Percentiles rank a stretch among this genome's conserved stretches.
phyloP scores from a whole-genome alignment of 2,329 filamentous ascomycete species.

The Lachnellula arida region DNA sequence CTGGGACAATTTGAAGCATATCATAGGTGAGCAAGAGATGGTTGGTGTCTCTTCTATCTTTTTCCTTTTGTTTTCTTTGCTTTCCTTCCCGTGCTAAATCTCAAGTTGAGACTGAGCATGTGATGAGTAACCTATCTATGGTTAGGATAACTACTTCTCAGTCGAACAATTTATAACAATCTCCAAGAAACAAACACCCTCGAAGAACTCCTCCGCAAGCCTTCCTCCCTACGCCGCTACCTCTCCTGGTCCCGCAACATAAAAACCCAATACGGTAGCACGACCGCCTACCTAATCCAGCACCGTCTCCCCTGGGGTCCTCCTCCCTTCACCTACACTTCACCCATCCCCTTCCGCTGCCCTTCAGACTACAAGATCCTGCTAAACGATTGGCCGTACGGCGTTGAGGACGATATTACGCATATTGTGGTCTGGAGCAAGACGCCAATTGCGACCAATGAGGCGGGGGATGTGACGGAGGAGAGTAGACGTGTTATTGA shows the following conservation, averaged over 20 bases:
- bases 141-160: not conserved
- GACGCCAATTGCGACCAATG: conserved; percentile 69
- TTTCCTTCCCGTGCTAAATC: not conserved
- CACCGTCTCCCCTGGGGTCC: conserved; percentile 70
- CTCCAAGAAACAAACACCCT: conserved; percentile 54
- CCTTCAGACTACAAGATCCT: conserved; percentile 64
- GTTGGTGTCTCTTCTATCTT: not conserved
- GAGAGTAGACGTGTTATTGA: conserved; percentile 61
- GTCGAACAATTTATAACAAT: not conserved
- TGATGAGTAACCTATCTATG: not conserved
- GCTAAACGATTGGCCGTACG: conserved; percentile 93
- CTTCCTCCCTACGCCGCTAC: conserved; percentile 75
- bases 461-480: conserved; percentile 67
- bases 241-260: conserved; percentile 70
- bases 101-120: not conserved
- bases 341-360: conserved; percentile 44
- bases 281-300: conserved; percentile 71
- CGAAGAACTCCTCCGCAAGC: conserved; percentile 70
- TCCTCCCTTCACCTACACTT: conserved; percentile 46
- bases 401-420: conserved; percentile 58
- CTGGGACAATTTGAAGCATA: conserved; percentile 67
- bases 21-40: conserved; percentile 51
- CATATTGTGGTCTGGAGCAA: conserved; percentile 93
- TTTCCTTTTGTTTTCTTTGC: not conserved
- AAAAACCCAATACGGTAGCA: conserved; percentile 69